phyloP scores from a whole-genome alignment of 2,329 filamentous ascomycete species.

The Didymellaceae sp. region DNA sequence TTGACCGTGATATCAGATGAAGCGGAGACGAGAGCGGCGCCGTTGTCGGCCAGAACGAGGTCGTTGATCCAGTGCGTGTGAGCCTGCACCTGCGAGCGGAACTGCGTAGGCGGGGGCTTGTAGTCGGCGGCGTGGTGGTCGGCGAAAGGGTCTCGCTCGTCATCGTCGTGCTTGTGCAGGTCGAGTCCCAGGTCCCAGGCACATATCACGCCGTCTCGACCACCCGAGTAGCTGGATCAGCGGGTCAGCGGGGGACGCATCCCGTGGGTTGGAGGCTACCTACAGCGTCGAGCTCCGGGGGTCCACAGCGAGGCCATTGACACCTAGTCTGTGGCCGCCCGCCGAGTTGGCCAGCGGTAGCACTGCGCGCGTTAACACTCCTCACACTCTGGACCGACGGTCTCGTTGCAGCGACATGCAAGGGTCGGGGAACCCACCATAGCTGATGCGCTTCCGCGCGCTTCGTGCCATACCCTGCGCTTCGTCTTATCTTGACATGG shows the following conservation, averaged over 20 bases:
- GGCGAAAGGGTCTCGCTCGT: constrained; percentile 52
- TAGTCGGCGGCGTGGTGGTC: constrained; percentile 41
- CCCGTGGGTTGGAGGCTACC: constrained; percentile 59
- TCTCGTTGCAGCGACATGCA: neutral
- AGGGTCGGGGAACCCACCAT: constrained; percentile 49
- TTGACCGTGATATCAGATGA: constrained; percentile 96
- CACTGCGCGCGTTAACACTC: constrained; percentile 56
- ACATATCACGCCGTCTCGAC: constrained; percentile 93
- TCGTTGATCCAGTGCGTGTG: constrained; percentile 98
- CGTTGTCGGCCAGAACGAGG: constrained; percentile 78
- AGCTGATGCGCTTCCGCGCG: constrained; percentile 61
- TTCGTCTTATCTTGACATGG: constrained; percentile 30
- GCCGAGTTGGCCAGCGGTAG: constrained; percentile 75
- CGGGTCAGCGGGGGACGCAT: constrained; percentile 10
- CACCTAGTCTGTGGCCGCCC: constrained; percentile 88
- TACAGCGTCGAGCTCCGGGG: constrained; percentile 76
- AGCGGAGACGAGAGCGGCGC: constrained; percentile 81
- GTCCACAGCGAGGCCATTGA: constrained; percentile 93
- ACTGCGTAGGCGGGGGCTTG: constrained; percentile 58
- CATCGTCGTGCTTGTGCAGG: constrained; percentile 52
- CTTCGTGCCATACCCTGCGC: constrained; percentile 56
- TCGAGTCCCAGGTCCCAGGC: constrained; percentile 89
- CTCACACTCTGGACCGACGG: neutral
- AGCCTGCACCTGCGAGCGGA: constrained; percentile 72
- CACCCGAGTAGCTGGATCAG: constrained; percentile 78